Conservation (phyloP, 176 grass and related monocot species). For the Ampelocalamus luodianensis region DNA sequence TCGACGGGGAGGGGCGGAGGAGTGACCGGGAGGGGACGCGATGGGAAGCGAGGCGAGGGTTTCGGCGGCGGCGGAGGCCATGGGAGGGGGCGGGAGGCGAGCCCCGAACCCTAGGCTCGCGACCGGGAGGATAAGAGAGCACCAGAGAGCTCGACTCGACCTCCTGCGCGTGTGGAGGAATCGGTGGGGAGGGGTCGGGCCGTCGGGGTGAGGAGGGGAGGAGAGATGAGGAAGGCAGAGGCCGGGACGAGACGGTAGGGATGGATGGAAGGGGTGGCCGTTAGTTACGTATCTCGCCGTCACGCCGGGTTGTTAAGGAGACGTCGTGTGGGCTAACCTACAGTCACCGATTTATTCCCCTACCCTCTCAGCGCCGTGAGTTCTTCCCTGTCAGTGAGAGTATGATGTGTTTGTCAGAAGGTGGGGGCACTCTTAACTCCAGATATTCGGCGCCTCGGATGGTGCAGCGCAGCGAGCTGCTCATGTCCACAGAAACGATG, state of each 20-base stretch:
- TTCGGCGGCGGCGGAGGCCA: slow-evolving; percentile 60
- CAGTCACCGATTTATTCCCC: neutral
- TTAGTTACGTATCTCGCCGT: slow-evolving; percentile 47
- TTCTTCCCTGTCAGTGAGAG: slow-evolving; percentile 40
- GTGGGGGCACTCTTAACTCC: neutral
- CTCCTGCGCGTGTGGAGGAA: slow-evolving; percentile 35
- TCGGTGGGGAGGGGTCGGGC: neutral
- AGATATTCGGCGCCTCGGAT: slow-evolving; percentile 57
- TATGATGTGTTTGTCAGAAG: slow-evolving; percentile 11
- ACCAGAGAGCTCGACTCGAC: neutral
- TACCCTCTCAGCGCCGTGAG: neutral
- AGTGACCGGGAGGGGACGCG: slow-evolving; percentile 45
- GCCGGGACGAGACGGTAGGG: slow-evolving; percentile 20
- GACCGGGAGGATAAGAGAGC: neutral
- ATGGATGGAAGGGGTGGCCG: slow-evolving; percentile 20
- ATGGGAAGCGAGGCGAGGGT: slow-evolving; percentile 61
- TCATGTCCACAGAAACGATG: slow-evolving; percentile 45
- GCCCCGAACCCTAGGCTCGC: slow-evolving; percentile 30
- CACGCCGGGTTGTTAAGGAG: slow-evolving; percentile 28
- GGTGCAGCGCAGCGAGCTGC: slow-evolving; percentile 38
- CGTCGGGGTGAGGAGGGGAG: neutral
- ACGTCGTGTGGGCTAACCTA: neutral
- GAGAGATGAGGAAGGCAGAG: slow-evolving; percentile 47
- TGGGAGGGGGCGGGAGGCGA: neutral
- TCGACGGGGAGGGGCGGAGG: slow-evolving; percentile 34